Conservation (phyloP, 1,284 basidiomycete species). For the Trichosporon coremiiforme region DNA sequence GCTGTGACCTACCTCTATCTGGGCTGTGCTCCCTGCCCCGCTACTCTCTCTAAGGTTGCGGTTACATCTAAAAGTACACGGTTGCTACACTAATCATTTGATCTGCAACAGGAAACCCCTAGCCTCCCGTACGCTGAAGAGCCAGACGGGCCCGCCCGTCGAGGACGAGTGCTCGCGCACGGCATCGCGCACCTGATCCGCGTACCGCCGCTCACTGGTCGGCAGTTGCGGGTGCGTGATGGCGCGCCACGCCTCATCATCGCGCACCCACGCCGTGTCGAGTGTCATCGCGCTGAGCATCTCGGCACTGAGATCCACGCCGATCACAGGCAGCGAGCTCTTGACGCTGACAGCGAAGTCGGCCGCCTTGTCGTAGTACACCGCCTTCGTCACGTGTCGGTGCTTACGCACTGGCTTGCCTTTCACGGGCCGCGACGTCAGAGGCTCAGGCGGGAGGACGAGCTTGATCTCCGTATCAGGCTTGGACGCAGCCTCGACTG, state of each 20-base stretch:
- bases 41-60: not conserved
- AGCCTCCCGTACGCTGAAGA: conserved; percentile 63
- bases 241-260: conserved; percentile 51
- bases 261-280: conserved; percentile 46
- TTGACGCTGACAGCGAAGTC: conserved; percentile 46
- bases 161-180: conserved; percentile 30
- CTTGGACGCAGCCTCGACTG: conserved; percentile 8
- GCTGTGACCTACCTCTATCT: no score
- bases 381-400: conserved; percentile 51
- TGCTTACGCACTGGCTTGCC: conserved; percentile 46
- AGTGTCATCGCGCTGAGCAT: conserved; percentile 46
- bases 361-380: conserved; percentile 54
- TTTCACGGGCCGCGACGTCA: conserved; percentile 39
- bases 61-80: conserved; percentile 14
- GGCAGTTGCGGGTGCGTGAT: conserved; percentile 33
- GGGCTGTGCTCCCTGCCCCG: no score
- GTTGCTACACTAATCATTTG: conserved; percentile 5
- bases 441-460: conserved; percentile 52
- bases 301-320: conserved; percentile 45
- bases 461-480: conserved; percentile 50
- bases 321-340: conserved; percentile 48
- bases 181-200: conserved; percentile 41
- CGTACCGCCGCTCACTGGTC: conserved; percentile 41
- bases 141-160: conserved; percentile 52
- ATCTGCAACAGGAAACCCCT: conserved; percentile 41